These are phyloP conservation scores for Paraleonurus japonicus DNA, from an alignment of 257 asterid genomes.

Conservation along the genomic window DNA sequence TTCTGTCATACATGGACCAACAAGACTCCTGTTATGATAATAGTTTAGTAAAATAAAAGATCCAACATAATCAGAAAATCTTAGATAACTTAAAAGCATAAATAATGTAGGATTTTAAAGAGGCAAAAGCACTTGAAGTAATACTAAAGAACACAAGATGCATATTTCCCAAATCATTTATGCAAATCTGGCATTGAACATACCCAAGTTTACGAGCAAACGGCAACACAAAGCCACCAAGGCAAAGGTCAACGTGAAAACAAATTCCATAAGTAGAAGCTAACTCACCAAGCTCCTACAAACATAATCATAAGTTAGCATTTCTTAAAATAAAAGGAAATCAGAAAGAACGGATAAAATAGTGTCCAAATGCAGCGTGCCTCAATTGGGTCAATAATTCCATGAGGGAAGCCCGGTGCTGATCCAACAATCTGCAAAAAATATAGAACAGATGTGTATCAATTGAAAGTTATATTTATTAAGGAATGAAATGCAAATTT, in stretches of 20 bases:
- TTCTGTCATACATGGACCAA: slow-evolving; percentile 4
- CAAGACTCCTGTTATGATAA: slow-evolving; percentile 9
- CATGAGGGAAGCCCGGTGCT: slow-evolving; percentile 99
- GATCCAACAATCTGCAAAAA: slow-evolving; percentile 89
- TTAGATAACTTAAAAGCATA: neutral
- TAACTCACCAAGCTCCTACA: slow-evolving; percentile 91
- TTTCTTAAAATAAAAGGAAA: slow-evolving; percentile 21
- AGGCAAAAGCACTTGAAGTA: slow-evolving; percentile 8
- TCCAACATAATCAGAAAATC: neutral
- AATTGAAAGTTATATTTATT: neutral
- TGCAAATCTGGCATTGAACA: slow-evolving; percentile 24
- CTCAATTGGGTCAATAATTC: slow-evolving; percentile 98
- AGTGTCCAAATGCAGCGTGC: slow-evolving; percentile 36
- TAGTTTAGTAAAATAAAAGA: neutral
- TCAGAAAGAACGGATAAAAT: slow-evolving; percentile 14
- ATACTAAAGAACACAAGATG: neutral
- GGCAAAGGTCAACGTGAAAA: slow-evolving; percentile 97
- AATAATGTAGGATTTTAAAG: neutral
- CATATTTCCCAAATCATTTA: slow-evolving; percentile 12
- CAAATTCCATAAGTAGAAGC: slow-evolving; percentile 66
- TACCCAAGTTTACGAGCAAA: slow-evolving; percentile 99
- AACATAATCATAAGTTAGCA: slow-evolving; percentile 21
- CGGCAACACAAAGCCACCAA: slow-evolving; percentile 97
- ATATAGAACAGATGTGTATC: neutral
- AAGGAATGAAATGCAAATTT: neutral